A percentile compares a stretch with the other conserved stretches of the same genome.
These are phyloP conservation scores for Pseudogymnoascus sp. DNA, from an alignment of 2,329 filamentous ascomycete genomes.

Conservation along the genomic window DNA sequence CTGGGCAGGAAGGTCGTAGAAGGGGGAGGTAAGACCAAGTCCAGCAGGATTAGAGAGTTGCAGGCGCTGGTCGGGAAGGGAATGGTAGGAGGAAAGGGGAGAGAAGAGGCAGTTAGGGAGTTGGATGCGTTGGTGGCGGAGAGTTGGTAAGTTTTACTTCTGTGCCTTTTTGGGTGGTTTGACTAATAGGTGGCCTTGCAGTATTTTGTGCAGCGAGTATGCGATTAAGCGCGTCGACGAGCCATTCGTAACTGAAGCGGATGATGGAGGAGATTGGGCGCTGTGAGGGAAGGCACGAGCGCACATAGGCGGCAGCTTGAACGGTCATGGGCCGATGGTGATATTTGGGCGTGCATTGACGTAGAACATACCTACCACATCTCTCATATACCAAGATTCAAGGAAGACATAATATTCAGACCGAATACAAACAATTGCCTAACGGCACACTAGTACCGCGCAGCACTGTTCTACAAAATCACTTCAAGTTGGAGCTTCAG, in stretches of 20 bases:
- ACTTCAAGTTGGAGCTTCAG: background rate
- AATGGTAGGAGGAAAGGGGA: constrained; percentile 58
- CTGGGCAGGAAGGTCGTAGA: constrained; percentile 79
- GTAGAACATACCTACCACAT: background rate
- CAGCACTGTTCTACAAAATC: background rate
- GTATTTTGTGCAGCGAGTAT: constrained; percentile 89
- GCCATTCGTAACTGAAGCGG: constrained; percentile 71
- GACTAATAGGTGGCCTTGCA: constrained; percentile 33
- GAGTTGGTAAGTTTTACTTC: constrained; percentile 60
- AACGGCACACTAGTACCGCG: background rate
- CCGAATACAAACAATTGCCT: background rate
- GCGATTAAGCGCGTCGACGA: constrained; percentile 92
- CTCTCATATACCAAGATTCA: background rate
- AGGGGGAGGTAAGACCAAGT: constrained; percentile 67
- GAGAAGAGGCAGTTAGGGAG: constrained; percentile 79
- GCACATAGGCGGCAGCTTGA: background rate
- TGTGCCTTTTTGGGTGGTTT: constrained; percentile 7
- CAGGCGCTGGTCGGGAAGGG: constrained; percentile 78
- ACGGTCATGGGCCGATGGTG: background rate
- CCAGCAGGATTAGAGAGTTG: constrained; percentile 74
- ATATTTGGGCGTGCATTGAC: background rate
- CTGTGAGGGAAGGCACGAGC: constrained; percentile 36
- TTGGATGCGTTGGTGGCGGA: constrained; percentile 86
- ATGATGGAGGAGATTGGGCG: constrained; percentile 76
- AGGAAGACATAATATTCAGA: background rate